Conservation (phyloP, 345 rosid genomes). For the Adansonia digitata region DNA sequence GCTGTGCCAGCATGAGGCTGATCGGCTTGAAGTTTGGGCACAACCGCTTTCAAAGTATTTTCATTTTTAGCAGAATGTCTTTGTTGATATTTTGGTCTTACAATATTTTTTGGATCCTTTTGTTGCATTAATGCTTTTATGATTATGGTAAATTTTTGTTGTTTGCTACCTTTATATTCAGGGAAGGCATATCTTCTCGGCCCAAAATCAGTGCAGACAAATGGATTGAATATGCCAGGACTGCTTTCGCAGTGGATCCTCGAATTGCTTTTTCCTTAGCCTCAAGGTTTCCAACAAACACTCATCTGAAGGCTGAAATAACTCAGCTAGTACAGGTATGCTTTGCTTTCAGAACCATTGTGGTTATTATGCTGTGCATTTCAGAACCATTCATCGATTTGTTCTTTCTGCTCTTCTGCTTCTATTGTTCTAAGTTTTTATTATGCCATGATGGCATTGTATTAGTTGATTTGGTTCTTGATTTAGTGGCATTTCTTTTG, state of each 20-base stretch:
- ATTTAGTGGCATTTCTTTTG: slow-evolving; percentile 23
- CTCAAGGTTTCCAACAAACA: slow-evolving; percentile 77
- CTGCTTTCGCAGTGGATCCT: slow-evolving; percentile 90
- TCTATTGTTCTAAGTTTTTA: slow-evolving; percentile 6
- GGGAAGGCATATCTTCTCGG: slow-evolving; percentile 60
- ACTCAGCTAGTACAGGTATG: slow-evolving; percentile 87
- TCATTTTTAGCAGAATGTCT: not conserved
- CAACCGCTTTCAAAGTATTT: slow-evolving; percentile 82
- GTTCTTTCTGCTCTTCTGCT: slow-evolving; percentile 9
- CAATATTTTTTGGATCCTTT: slow-evolving; percentile 6
- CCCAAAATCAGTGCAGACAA: slow-evolving; percentile 72
- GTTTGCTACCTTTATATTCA: slow-evolving; percentile 30
- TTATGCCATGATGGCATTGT: not conserved
- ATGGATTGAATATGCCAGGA: slow-evolving; percentile 82
- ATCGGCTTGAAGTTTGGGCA: slow-evolving; percentile 99
- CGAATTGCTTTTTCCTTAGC: slow-evolving; percentile 74
- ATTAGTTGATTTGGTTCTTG: slow-evolving; percentile 15
- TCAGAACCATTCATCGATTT: slow-evolving; percentile 12
- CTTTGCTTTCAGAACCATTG: slow-evolving; percentile 1
- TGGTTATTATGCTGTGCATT: slow-evolving; percentile 6
- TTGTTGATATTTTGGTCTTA: not conserved
- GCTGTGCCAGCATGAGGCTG: slow-evolving; percentile 97
- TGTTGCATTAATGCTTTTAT: not conserved
- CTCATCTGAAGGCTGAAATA: slow-evolving; percentile 70
- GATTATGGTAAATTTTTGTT: not conserved